Percentiles rank a stretch among this genome's conserved stretches.
Evolutionary conservation across 2,329 filamentous ascomycete genomes (phyloP).

Genomic region (Talaromyces rugulosus): DNA sequence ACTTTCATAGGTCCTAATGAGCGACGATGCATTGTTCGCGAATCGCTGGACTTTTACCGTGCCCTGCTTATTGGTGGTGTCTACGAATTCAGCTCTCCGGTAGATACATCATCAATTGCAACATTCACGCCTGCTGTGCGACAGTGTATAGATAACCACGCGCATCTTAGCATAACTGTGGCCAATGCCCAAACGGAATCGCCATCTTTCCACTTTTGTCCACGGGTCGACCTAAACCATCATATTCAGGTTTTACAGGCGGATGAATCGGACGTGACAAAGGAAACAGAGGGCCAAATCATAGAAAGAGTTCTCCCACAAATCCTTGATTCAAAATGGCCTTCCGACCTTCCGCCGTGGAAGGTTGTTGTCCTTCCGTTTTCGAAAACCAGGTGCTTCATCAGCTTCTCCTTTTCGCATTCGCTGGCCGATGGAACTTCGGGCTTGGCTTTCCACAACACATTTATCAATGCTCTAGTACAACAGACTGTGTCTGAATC

Average conservation of each 20-base stretch:
- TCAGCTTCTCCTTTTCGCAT: conserved; percentile 2
- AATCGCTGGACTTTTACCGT: conserved; percentile 2
- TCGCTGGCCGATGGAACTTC: conserved; percentile 1
- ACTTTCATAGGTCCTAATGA: conserved; percentile 3
- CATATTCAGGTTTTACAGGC: neutral
- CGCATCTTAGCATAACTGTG: neutral
- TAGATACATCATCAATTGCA: neutral
- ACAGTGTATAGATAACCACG: neutral
- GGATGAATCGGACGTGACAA: neutral
- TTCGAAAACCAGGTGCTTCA: neutral
- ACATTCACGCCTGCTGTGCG: neutral
- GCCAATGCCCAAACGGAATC: neutral
- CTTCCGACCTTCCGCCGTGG: neutral
- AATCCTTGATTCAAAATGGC: conserved; percentile 3
- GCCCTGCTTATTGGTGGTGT: neutral
- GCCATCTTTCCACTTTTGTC: conserved; percentile 1
- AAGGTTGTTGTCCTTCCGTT: neutral
- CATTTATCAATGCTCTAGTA: neutral
- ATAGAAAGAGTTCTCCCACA: conserved; percentile 1
- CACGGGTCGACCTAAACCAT: neutral
- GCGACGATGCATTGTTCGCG: neutral
- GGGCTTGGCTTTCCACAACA: conserved; percentile 2
- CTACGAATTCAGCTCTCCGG: neutral
- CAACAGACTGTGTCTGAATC: neutral
- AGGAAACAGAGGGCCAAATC: neutral